Evolutionary conservation across 768 basidiomycete genomes (phyloP), one percentile per base, ranked within the genome.

Genomic region (Naganishia onofrii): DNA sequence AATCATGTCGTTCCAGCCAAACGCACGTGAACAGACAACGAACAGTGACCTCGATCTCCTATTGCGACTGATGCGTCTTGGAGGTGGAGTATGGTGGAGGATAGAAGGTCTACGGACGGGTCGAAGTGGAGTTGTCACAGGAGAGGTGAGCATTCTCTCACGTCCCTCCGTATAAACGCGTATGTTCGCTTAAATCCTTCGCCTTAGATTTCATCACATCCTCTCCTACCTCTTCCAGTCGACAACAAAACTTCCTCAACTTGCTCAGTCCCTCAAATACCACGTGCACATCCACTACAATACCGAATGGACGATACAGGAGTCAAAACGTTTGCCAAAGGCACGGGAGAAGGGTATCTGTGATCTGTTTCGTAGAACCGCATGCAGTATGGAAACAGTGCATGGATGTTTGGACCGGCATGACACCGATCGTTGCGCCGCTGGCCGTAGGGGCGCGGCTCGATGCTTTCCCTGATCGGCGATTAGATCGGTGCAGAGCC

Each of bases 301-400:
- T 80, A 78, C 55, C 74, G 79, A 7, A 68, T 78, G 19, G 77
- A 78, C 58, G 64, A 72, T 26, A 74, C 36, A 23, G 74, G 73
- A 3, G 76, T 80, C 58, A 73, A 74, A 57, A 74, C 78, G 28
- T 80, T 80, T 67, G 73, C 77, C 0, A 80, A 80, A 68, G 79
- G 79, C 0, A 80, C 78, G 0, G 78, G 79, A 29, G 72, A 75
- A 52, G 79, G 79, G 17, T 80, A 75, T 65, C 68, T 80, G 34
- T 80, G 70, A 51, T 36, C 34, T 26, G 46, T n/a, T 66, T 17
- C 17, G 8, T 51, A 29, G 23, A 10, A 31, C 32, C n/a, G 42
- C 42, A 42, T 42, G 42, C 42, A n/a, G 15, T 42, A 42, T 42
- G 9, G 42, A 42, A 36, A 42, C 42, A 42, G n/a, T 15, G 15